Evolutionary conservation across 2,329 filamentous ascomycete species (phyloP), one percentile per base, ranked within the genome.

Genomic region (Amauroascus niger): DNA sequence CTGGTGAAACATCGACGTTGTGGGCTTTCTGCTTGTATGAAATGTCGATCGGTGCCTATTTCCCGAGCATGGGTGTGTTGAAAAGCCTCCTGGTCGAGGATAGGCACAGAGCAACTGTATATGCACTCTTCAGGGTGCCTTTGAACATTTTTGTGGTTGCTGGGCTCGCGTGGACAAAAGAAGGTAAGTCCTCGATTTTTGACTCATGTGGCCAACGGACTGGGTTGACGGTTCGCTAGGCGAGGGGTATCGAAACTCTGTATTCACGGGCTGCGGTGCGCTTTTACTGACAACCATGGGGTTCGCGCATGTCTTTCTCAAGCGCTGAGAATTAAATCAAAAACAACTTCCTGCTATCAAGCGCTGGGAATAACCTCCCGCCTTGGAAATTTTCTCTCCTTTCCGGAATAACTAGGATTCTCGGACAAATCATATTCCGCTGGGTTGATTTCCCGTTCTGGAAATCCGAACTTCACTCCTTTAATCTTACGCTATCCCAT

Each of bases 11-110:
- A 2, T 43, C 73, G 3, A 71, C 76, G 0, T 78, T 83, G 58
- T 80, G 76, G 74, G 71, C 71, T 6, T 80, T 83, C 60, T 80
- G 77, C 60, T 57, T 80, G 0, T 76, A 82, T 51, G 79, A 83
- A 62, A 67, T 70, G 9, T 79, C 77, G 61, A 74, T 81, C 20
- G 80, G 79, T 4, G 68, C 77, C 33, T 83, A 82, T 60, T 81
- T 73, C 60, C 80, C 79, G 0, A 74, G 72, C 54, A 78, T 81
- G 63, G 76, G 73, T 0, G 75, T 75, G 47, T 61, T 81, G 52
- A 82, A 81, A 64, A 76, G 76, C 6, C 67, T 69, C 35, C 65
- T 79, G 4, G 71, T 82, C n/a, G 73, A 78, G 1, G 79, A 83
- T 61, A 71, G 71, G 1, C 69, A 74, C 22, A 69, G 80, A 41